These are phyloP conservation scores for Coniochaeta sp. DNA, from an alignment of 2,329 filamentous ascomycete genomes.

Conservation along the genomic window DNA sequence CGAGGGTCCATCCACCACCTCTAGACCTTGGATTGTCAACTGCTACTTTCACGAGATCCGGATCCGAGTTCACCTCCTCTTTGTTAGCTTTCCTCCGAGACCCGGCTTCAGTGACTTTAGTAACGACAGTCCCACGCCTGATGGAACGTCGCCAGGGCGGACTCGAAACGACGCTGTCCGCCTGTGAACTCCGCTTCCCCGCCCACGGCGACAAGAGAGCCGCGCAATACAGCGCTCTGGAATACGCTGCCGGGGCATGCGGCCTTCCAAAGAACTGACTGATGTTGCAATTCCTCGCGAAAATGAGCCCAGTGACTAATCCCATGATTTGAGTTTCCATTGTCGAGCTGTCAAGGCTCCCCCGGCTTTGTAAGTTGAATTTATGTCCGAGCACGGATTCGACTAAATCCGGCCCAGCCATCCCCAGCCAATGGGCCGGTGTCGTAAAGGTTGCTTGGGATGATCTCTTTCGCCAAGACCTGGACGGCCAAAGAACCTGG, in stretches of 20 bases:
- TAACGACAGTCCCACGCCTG: neutral
- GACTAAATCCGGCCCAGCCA: neutral
- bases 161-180: neutral
- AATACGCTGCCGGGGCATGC: neutral
- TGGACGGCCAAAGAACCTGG: neutral
- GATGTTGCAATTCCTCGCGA: neutral
- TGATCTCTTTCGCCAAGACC: neutral
- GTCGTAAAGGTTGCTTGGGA: neutral
- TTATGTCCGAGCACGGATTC: neutral
- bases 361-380: neutral
- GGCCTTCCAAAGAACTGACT: neutral
- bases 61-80: neutral
- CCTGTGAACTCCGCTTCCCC: neutral
- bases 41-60: neutral
- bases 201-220: no score
- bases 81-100: neutral
- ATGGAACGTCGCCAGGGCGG: neutral
- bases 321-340: constrained; percentile 4
- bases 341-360: neutral
- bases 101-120: neutral
- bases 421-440: neutral
- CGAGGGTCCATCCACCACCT: neutral
- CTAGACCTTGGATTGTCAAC: neutral
- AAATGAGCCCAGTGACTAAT: no score
- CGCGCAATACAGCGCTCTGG: neutral